Evolutionary conservation across 2,329 filamentous ascomycete species (phyloP).

Genomic region (Cytospora piceicola): DNA sequence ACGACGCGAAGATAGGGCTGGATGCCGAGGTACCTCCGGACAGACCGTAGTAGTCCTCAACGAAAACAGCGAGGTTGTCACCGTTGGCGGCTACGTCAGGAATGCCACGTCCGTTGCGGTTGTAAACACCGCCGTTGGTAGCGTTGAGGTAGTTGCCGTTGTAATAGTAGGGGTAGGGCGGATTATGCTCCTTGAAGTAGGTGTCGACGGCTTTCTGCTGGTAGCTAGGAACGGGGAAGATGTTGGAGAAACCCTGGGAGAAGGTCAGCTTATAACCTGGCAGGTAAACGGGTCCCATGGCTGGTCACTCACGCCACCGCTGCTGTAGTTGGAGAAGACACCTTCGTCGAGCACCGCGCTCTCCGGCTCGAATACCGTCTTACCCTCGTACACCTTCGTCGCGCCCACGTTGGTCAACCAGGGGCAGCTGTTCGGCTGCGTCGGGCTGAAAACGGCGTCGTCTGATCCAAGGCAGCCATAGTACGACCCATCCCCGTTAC

Average conservation of each 20-base stretch:
- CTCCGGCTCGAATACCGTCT: constrained; percentile 31
- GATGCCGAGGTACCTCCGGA: constrained; percentile 59
- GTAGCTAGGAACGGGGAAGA: constrained; percentile 49
- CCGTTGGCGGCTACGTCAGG: constrained; percentile 38
- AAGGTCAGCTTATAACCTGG: background rate
- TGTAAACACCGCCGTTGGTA: constrained; percentile 34
- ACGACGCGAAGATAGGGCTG: constrained; percentile 59
- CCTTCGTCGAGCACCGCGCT: constrained; percentile 32
- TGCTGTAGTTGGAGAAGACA: constrained; percentile 31
- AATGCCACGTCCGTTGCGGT: constrained; percentile 35
- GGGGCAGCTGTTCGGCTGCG: constrained; percentile 54
- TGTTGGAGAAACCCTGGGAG: constrained; percentile 50
- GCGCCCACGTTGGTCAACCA: constrained; percentile 47
- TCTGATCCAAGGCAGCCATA: constrained; percentile 40
- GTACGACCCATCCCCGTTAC: constrained; percentile 41
- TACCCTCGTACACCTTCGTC: constrained; percentile 34
- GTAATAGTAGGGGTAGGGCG: constrained; percentile 34
- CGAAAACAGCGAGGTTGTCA: constrained; percentile 36
- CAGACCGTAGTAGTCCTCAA: constrained; percentile 39
- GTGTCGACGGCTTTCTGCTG: constrained; percentile 45
- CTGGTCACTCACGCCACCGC: constrained; percentile 16
- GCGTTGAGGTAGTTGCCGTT: constrained; percentile 30
- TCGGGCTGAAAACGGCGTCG: constrained; percentile 50
- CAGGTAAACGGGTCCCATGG: background rate
- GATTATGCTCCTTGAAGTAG: constrained; percentile 42